phyloP scores from a whole-genome alignment of 1,139 yeast genomes.

The Magnusiomyces sp. region DNA sequence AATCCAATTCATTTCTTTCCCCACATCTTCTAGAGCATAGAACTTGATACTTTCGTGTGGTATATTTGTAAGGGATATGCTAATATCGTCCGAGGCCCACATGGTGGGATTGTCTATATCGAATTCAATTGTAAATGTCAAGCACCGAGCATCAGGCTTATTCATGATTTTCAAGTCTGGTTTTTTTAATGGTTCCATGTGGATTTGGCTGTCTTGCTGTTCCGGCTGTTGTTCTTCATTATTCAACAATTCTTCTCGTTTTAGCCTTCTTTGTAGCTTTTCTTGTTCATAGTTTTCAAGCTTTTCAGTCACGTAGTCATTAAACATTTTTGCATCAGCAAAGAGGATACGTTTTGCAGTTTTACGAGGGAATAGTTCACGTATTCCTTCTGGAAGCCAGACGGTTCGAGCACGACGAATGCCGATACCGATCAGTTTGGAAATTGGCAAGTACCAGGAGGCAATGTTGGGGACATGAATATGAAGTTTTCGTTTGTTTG shows the following conservation, averaged over 20 bases:
- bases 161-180: too few relatives aligned
- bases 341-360: constrained; percentile 2
- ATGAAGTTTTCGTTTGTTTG: constrained; percentile 3
- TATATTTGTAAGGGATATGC: constrained; percentile 11
- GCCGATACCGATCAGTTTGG: constrained; percentile 9
- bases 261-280: too few relatives aligned
- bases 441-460: constrained; percentile 8
- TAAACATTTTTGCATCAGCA: background rate
- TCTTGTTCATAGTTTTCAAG: background rate
- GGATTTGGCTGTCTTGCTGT: too few relatives aligned
- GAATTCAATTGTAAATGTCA: constrained; percentile 16
- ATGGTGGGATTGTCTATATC: constrained; percentile 14
- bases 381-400: constrained; percentile 11
- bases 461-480: constrained; percentile 13
- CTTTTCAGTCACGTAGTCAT: background rate
- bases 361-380: constrained; percentile 6
- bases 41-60: background rate
- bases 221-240: constrained; percentile 4
- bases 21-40: background rate
- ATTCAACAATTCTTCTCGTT: constrained; percentile 7
- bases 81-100: constrained; percentile 12
- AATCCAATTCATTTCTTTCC: background rate
- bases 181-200: too few relatives aligned
- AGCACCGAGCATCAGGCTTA: constrained; percentile 14
- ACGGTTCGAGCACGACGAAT: constrained; percentile 7